Base-by-base conservation (phyloP, 345 rosid species). In the Salix viminalis region DNA sequence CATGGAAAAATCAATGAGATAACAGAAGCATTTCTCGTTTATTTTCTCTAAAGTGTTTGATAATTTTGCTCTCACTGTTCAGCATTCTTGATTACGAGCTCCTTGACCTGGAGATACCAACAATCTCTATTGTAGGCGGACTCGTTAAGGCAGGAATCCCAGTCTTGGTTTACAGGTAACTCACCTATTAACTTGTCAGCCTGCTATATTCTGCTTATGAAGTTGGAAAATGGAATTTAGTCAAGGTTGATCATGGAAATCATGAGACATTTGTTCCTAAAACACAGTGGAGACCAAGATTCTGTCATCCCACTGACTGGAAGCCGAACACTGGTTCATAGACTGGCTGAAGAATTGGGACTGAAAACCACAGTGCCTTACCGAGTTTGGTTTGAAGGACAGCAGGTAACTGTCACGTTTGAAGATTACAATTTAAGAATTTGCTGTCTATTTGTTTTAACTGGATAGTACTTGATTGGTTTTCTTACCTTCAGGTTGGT, bases 101-200 rank as follows among this genome's bases (percentile, higher is more conserved):
- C 79, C 91, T 91, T 48, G 87, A 96, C 75, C 46, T 92, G 87
- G 98, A 96, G 79, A 88, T 80, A 75, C 96, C 99, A 0, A 93
- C 99, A 3, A 93, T 91, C 74, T 76, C 83, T 21, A 80, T 91
- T 21, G 91, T 93, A 16, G 86, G 92, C 60, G 67, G 76, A n/a
- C 88, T 96, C 70, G 46, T 93, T 62, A 82, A 83, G 85, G 94
- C 96, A 7, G 90, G 96, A 78, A 84, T 96, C 66, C 94, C 92
- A 0, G 96, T 90, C 74, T 74, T 93, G 81, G 92, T 96, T 67
- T 96, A 96, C 86, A 95, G 99, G 99, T 91, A 79, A 69, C 44
- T 77, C 65, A 36, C 50, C 69, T 62, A 60, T 14, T 21, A 39
- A 11, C 30, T 52, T 58, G 30, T 74, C 71, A 60, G 48, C 44